These are phyloP conservation scores for Geotrichum cucujoidarum DNA, from an alignment of 1,139 yeast genomes.

Conservation along the genomic window DNA sequence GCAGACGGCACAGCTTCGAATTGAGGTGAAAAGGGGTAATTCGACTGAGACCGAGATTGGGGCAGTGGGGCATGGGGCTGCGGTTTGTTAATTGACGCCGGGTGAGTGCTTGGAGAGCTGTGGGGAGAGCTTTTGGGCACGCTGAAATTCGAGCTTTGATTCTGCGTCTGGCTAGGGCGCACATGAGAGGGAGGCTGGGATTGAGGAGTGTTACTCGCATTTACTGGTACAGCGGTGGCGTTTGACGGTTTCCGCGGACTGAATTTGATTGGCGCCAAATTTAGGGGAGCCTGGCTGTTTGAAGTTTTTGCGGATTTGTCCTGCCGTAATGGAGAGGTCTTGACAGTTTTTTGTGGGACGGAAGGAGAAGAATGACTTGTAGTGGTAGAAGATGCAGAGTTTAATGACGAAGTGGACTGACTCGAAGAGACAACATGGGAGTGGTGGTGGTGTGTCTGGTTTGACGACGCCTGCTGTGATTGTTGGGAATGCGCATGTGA, in stretches of 20 bases:
- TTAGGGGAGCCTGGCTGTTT: not conserved
- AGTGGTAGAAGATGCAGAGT: not conserved
- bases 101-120: slow-evolving; percentile 9
- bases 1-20: slow-evolving; percentile 3
- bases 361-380: not conserved
- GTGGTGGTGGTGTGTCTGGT: no score
- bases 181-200: slow-evolving; percentile 10
- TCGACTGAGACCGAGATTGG: not conserved
- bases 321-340: not conserved
- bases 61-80: not conserved
- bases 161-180: slow-evolving; percentile 8
- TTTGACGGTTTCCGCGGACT: slow-evolving; percentile 6
- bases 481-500: no score
- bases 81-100: slow-evolving; percentile 22
- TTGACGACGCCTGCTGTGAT: no score
- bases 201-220: not conserved
- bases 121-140: slow-evolving; percentile 7
- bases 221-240: slow-evolving; percentile 5
- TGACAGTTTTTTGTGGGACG: not conserved
- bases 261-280: not conserved
- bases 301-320: not conserved
- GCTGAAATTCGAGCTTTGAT: slow-evolving; percentile 4
- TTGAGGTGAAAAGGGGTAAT: slow-evolving; percentile 4
- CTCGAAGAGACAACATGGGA: no score
- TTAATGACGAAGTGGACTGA: no score